Evolutionary conservation across 31 red algal species (phyloP), one percentile per base, ranked within the genome.

Genomic region (Porphyra umbilicalis): DNA sequence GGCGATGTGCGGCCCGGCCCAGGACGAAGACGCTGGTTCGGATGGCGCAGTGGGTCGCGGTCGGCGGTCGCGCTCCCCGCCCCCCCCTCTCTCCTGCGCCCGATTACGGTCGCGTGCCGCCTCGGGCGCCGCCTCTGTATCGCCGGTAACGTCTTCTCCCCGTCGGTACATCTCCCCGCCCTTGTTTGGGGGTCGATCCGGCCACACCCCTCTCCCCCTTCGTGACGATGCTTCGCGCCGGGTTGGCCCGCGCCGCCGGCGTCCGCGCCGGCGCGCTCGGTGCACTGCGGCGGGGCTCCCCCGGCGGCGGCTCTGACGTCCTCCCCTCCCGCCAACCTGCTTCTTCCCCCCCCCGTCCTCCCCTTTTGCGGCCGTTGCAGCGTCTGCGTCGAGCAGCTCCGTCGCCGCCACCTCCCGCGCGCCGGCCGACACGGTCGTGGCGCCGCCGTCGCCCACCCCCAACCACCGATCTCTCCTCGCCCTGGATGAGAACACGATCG

Each of bases 401-500:
- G 57, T 29, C 57, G 30, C 13, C 20, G 25, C 57, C 57, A n/a
- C 57, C 16, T 25, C 44, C 44, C 6, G 13, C 3, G 44, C 57
- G 57, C 25, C 57, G 57, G 57, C 57, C 57, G 57, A 71, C 57
- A 29, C 30, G 57, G 57, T 71, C 25, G 57, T 71, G 11, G 89
- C 89, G 20, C 84, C 89, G 32, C 89, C 89, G 8, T 84, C 84
- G 36, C 39, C 42, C 35, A 85, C 84, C 32, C 89, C 89, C 10
- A 93, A 93, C 83, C 90, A 93, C 80, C 90, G 90, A 34, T 79
- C 77, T 6, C 77, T 96, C 32, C 84, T 96, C 83, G 77, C 93
- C 35, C 82, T 96, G 25, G 89, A 92, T 82, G 84, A 83, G 32
- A 79, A 96, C 68, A 84, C 81, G 78, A 91, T 96, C 78, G 81